Evolutionary conservation across 1,284 basidiomycete genomes (phyloP).

Genomic region (Microbotryum scabiosae): DNA sequence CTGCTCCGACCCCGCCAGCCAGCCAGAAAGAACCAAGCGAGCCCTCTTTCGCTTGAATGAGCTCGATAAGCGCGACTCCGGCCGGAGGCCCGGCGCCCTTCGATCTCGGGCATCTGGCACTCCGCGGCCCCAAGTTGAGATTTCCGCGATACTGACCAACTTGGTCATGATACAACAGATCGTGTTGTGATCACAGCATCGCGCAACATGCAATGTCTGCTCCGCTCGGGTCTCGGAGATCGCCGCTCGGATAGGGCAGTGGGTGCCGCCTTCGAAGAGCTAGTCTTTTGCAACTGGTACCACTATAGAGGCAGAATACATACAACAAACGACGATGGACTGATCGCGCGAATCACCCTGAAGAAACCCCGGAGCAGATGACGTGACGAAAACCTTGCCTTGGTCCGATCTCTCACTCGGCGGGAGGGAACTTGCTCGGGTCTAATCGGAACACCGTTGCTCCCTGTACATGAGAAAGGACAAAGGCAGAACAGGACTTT

Average conservation of each 20-base stretch:
- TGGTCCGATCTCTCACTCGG: not conserved
- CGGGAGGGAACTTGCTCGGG: conserved; percentile 1
- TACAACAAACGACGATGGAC: not conserved
- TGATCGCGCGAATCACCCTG: not conserved
- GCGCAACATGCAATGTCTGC: too few relatives aligned
- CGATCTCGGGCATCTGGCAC: too few relatives aligned
- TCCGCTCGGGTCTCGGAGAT: not conserved
- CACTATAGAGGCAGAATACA: not conserved
- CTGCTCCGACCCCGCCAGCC: too few relatives aligned
- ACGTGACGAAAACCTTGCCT: not conserved
- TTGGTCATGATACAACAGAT: not conserved
- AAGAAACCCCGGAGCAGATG: not conserved
- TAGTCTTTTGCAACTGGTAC: not conserved
- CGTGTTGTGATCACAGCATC: too few relatives aligned
- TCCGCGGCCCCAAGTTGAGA: too few relatives aligned
- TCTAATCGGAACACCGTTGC: conserved; percentile 15
- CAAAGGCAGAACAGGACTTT: not conserved
- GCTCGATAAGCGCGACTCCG: too few relatives aligned
- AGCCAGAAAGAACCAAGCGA: too few relatives aligned
- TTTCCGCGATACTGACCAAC: too few relatives aligned
- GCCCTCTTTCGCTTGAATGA: too few relatives aligned
- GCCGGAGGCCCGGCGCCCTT: too few relatives aligned
- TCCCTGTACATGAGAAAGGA: conserved; percentile 4
- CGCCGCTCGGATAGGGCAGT: not conserved
- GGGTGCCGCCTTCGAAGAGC: not conserved